Percentiles rank a stretch among this genome's conserved stretches.
Conservation (phyloP, 2,329 filamentous ascomycete genomes). For the Talaromyces sp. region DNA sequence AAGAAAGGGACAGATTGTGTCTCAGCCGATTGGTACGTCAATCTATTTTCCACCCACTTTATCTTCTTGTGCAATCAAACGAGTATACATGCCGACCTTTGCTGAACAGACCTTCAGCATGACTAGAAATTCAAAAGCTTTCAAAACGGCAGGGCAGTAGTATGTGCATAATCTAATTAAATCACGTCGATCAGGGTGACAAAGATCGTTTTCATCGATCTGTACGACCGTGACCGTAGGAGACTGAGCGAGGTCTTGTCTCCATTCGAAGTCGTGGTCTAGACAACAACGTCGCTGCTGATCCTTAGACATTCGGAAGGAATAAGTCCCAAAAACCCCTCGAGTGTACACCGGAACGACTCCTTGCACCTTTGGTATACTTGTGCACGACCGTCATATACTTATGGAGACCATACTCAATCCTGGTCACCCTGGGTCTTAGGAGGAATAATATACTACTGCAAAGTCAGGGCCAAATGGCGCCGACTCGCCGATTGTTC, state of each 20-base stretch:
- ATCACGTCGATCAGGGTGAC: neutral
- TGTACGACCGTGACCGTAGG: neutral
- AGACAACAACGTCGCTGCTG: conserved; percentile 1
- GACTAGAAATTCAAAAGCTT: neutral
- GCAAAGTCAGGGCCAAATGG: conserved; percentile 15
- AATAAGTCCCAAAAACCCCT: neutral
- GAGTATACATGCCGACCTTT: neutral
- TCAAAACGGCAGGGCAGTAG: neutral
- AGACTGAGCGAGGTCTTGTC: neutral
- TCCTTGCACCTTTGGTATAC: conserved; percentile 4
- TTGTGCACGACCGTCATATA: neutral
- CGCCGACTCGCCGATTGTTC: too few relatives aligned
- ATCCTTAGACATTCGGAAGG: neutral
- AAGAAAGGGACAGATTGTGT: neutral
- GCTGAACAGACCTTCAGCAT: neutral
- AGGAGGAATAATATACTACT: conserved; percentile 7
- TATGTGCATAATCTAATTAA: neutral
- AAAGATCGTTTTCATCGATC: conserved; percentile 7
- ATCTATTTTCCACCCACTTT: conserved; percentile 1
- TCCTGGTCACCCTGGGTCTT: conserved; percentile 6
- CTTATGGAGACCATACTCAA: conserved; percentile 4
- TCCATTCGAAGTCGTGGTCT: neutral
- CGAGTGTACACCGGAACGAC: neutral
- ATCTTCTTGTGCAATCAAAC: conserved; percentile 1
- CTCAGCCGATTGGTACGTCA: conserved; percentile 3